phyloP scores from a whole-genome alignment of 805 yeast species.

The Komagataella populi region DNA sequence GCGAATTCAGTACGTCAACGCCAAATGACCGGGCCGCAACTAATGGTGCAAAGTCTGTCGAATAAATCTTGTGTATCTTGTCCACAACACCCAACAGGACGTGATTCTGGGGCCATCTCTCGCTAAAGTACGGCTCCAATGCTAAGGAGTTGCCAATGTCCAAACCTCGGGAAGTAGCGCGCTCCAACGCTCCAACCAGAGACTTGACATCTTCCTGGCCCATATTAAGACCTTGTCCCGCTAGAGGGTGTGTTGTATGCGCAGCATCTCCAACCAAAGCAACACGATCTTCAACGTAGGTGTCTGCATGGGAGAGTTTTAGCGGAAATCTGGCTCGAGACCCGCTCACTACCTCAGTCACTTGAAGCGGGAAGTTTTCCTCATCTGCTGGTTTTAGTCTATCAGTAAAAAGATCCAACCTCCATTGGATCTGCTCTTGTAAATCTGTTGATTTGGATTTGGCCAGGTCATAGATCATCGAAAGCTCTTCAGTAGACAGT shows the following conservation, averaged over 20 bases:
- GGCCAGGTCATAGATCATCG: conserved; percentile 43
- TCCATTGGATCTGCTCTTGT: conserved; percentile 60
- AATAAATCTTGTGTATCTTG: conserved; percentile 77
- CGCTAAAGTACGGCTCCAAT: conserved; percentile 76
- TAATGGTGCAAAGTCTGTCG: conserved; percentile 58
- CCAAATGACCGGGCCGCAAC: conserved; percentile 71
- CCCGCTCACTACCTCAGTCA: conserved; percentile 39
- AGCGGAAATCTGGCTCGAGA: conserved; percentile 86
- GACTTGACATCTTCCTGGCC: conserved; percentile 87
- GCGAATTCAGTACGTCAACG: conserved; percentile 47
- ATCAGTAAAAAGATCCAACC: conserved; percentile 30
- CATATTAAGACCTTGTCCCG: conserved; percentile 97
- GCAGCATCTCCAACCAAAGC: conserved; percentile 98
- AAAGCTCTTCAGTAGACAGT: conserved; percentile 65
- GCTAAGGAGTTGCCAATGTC: conserved; percentile 78
- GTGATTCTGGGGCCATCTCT: conserved; percentile 73
- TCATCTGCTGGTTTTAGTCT: conserved; percentile 29
- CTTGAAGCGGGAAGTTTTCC: conserved; percentile 53
- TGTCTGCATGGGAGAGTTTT: conserved; percentile 80
- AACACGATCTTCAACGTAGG: conserved; percentile 69
- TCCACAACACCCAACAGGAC: conserved; percentile 79
- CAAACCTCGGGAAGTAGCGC: conserved; percentile 61
- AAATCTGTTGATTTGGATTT: conserved; percentile 23
- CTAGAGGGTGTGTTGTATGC: conserved; percentile 92
- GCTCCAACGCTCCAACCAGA: conserved; percentile 55